phyloP scores from a whole-genome alignment of 495 filamentous ascomycete species.

The Penicillium pulvis region DNA sequence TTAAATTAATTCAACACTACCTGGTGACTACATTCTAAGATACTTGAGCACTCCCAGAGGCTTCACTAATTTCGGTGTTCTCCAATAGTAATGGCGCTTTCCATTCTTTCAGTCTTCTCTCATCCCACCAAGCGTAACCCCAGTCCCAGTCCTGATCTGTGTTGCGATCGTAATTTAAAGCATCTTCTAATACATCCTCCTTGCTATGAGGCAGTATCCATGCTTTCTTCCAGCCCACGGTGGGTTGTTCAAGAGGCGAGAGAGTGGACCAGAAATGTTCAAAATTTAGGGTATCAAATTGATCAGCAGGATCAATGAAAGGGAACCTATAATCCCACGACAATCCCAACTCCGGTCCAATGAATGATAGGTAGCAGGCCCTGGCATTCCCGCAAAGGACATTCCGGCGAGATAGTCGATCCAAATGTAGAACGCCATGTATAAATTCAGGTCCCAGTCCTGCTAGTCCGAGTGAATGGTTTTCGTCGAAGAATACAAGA shows the following conservation, averaged over 20 bases:
- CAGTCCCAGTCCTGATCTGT: not conserved
- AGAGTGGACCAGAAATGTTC: conserved; percentile 21
- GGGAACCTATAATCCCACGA: too few relatives aligned
- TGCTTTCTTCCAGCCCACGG: conserved; percentile 15
- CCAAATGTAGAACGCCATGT: conserved; percentile 13
- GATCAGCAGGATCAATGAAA: conserved; percentile 21
- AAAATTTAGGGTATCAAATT: conserved; percentile 12
- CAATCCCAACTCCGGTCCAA: not conserved
- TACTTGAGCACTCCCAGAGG: too few relatives aligned
- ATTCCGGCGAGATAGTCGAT: conserved; percentile 14
- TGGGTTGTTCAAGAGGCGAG: conserved; percentile 20
- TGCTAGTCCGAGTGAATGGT: conserved; percentile 1
- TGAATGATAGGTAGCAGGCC: not conserved
- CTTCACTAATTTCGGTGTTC: not conserved
- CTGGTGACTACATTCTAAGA: too few relatives aligned
- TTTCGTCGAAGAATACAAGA: not conserved
- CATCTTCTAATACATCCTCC: conserved; percentile 1
- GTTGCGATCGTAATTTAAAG: not conserved
- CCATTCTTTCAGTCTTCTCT: conserved; percentile 4
- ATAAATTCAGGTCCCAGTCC: conserved; percentile 14
- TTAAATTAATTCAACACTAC: too few relatives aligned
- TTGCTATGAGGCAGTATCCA: not conserved
- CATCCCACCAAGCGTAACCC: conserved; percentile 6
- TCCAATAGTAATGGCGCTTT: conserved; percentile 4
- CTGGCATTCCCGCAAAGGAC: conserved; percentile 11